Evolutionary conservation across 1,139 yeast species (phyloP), one percentile per base, ranked within the genome.

Genomic region (Taphrina pruni): DNA sequence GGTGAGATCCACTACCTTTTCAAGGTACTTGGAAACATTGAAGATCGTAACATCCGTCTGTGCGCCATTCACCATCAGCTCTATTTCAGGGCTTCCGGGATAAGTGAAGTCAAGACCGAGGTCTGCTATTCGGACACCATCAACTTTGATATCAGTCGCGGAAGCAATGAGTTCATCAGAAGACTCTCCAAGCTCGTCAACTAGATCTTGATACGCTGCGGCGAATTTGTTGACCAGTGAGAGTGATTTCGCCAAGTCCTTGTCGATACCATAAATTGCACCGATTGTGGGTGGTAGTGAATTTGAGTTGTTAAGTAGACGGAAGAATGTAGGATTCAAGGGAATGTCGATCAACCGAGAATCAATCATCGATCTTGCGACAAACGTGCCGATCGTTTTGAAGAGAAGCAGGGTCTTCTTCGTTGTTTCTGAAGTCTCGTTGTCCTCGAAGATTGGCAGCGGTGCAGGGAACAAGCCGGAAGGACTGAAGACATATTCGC

Each of bases 311-410:
- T 70, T 65, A 43, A 64, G 70, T 65, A 26, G 70, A 61, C 48
- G 62, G 77, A 94, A 88, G 75, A 94, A 91, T 4, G 86, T 78
- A 0, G 87, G 84, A 76, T 87, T 91, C 78, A 94, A 87, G 68
- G 87, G 83, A 77, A 94, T 87, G 77, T 94, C 98, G 69, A 94
- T 84, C 67, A 93, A 87, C 73, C 98, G 82, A 17, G 92, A 88
- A 78, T 94, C 99, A 66, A 94, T 79, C 77, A 93, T 80, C 0
- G 97, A 89, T 71, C 98, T 82, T 0, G 97, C 97, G 70, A 93
- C 82, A 75, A 94, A 91, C 70, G 86, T 87, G 1, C 99, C 99
- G 71, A 94, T 79, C 21, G 86, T 83, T 21, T 83, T 82, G 78
- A 90, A 94, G 60, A 88, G 78, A 56, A 83, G 82, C 21, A 88